Base-by-base conservation (phyloP, 257 asterid genomes). In the Ajuga chamaepitys region DNA sequence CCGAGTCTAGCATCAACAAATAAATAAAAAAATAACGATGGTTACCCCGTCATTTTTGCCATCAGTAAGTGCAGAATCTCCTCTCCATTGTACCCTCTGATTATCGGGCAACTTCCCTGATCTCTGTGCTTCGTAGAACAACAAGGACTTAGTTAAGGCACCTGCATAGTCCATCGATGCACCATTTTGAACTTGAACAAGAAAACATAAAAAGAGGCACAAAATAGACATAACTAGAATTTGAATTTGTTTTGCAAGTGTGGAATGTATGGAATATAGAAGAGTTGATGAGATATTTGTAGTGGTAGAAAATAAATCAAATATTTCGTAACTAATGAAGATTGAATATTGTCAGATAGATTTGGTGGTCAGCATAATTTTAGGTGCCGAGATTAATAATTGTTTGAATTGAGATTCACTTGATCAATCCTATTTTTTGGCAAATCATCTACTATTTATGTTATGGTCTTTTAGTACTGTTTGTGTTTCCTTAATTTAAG, bases 41-140 rank as follows among this genome's bases (percentile, higher is more conserved):
- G 8, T 54, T 55, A 86, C 91, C 77, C 88, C 82, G 0, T 13
- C 67, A 13, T 45, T 51, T 50, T 65, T 70, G 12, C 95, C 90
- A 51, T 88, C 95, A 0, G 5, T 0, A 32, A 85, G 82, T 0
- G 71, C 95, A 0, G 95, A 88, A 72, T 88, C 77, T 51, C 70
- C 90, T n/a, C 93, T 67, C 95, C 95, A 85, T 20, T 65, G 67
- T 2, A 71, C 67, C 5, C 90, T 74, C 24, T 88, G 95, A 60
- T 67, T 52, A 14, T 47, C 8, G 0, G 93, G 88, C 48, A 88
- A 60, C 21, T 75, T 70, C 9, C 95, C 95, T 4, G 96, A 88
- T 72, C 95, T 79, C 63, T 88, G 96, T 52, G 88, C 95, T 78
- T 88, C 92, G 60, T n/a, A 86, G 60, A 61, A 86, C 72, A 84